Evolutionary conservation across 805 yeast species (phyloP).

Genomic region (Tetrapisispora arboricola): DNA sequence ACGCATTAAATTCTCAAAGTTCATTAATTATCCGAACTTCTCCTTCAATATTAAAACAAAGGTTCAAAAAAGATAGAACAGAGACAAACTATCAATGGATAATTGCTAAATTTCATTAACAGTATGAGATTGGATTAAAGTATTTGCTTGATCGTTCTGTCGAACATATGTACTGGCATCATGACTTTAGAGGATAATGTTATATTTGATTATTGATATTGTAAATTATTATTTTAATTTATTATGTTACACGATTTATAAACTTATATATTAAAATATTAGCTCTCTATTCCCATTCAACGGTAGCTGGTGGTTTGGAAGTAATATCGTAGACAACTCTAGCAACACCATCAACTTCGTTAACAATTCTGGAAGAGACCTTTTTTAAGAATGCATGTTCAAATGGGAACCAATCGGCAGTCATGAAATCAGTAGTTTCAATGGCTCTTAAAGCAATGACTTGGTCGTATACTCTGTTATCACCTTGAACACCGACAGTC

Average conservation of each 20-base stretch:
- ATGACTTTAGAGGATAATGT: too few relatives aligned
- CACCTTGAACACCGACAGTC: constrained; percentile 99
- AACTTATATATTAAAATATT: neutral
- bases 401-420: constrained; percentile 97
- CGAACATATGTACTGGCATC: too few relatives aligned
- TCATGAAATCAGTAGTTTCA: constrained; percentile 97
- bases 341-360: constrained; percentile 98
- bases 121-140: too few relatives aligned
- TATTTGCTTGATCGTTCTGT: too few relatives aligned
- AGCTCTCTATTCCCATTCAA: constrained; percentile 83
- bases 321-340: constrained; percentile 98
- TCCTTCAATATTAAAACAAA: too few relatives aligned
- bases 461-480: constrained; percentile 97
- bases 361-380: constrained; percentile 92
- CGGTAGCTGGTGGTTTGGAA: constrained; percentile 99
- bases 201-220: neutral
- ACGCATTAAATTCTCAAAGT: too few relatives aligned
- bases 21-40: too few relatives aligned
- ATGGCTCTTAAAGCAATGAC: constrained; percentile 98
- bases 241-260: constrained; percentile 1
- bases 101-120: too few relatives aligned
- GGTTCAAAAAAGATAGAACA: too few relatives aligned
- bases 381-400: constrained; percentile 85
- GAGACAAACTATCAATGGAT: too few relatives aligned
- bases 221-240: neutral